Percentiles rank a stretch among this genome's conserved stretches.
These are phyloP conservation scores for Saccharomyces paradoxus DNA, from an alignment of 805 yeast genomes.

Conservation along the genomic window DNA sequence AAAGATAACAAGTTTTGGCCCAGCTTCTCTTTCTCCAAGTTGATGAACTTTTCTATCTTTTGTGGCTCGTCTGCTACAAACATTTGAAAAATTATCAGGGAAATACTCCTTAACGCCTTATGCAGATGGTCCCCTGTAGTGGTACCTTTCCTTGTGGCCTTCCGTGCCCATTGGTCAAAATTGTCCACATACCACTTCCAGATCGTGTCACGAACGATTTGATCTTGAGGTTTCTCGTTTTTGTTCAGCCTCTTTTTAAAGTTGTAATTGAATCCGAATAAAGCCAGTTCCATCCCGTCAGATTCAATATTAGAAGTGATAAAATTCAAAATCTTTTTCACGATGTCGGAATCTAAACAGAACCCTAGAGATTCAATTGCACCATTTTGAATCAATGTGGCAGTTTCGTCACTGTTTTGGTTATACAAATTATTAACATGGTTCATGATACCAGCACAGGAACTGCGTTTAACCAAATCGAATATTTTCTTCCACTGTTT, in stretches of 20 bases:
- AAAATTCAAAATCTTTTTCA: conserved; percentile 48
- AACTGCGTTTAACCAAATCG: conserved; percentile 44
- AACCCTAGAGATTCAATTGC: conserved; percentile 52
- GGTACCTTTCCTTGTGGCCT: conserved; percentile 38
- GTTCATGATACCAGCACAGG: conserved; percentile 32
- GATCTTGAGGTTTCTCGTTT: conserved; percentile 1
- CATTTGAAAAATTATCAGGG: conserved; percentile 30
- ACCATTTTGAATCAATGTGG: conserved; percentile 37
- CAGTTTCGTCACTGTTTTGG: conserved; percentile 20
- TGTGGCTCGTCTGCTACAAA: conserved; percentile 21
- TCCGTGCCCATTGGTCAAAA: conserved; percentile 45
- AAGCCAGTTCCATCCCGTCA: conserved; percentile 44
- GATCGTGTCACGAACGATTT: conserved; percentile 27
- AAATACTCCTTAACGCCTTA: conserved; percentile 36
- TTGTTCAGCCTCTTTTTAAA: conserved; percentile 10
- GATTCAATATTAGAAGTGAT: conserved; percentile 48
- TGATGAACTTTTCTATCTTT: conserved; percentile 27
- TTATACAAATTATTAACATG: conserved; percentile 13
- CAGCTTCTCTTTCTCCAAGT: conserved; percentile 28
- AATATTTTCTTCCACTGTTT: conserved; percentile 54
- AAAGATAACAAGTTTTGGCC: conserved; percentile 20
- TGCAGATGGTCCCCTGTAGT: conserved; percentile 38
- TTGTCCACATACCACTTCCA: conserved; percentile 54
- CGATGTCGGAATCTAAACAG: conserved; percentile 37
- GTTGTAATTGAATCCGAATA: conserved; percentile 45